These are phyloP conservation scores for Lolium perenne DNA, from an alignment of 176 grass and related monocot species.

Conservation along the genomic window DNA sequence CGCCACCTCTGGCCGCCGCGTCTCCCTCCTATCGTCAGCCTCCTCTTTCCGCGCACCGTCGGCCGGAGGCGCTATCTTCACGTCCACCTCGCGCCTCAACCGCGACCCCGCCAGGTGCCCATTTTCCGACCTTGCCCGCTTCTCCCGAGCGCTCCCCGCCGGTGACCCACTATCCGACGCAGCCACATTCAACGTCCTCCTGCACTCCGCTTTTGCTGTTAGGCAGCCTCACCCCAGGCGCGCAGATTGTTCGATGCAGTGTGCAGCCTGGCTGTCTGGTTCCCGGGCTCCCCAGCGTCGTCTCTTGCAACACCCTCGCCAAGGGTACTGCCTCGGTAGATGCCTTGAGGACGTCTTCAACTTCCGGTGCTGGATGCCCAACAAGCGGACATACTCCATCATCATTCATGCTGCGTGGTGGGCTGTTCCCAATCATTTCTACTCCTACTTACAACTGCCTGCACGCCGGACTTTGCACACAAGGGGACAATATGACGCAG, in stretches of 20 bases:
- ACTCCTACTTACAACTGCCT: conserved; percentile 27
- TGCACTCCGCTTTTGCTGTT: conserved; percentile 22
- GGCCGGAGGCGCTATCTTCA: not conserved
- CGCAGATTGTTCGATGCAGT: conserved; percentile 52
- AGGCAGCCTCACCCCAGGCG: conserved; percentile 12
- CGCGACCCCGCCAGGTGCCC: not conserved
- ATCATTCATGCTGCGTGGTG: conserved; percentile 27
- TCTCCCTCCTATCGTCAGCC: not conserved
- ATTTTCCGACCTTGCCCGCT: not conserved
- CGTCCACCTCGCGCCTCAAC: conserved; percentile 18
- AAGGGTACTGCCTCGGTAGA: conserved; percentile 16
- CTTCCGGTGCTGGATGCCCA: conserved; percentile 31
- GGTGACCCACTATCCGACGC: not conserved
- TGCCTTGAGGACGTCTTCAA: conserved; percentile 19
- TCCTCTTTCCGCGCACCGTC: not conserved
- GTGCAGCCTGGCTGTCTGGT: not conserved
- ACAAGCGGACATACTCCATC: conserved; percentile 42
- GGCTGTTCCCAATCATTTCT: conserved; percentile 43
- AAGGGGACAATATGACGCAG: conserved; percentile 32
- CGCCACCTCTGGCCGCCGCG: not conserved
- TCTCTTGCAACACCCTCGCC: conserved; percentile 45
- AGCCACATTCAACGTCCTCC: conserved; percentile 37
- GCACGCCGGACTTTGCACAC: conserved; percentile 26
- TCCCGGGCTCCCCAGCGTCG: not conserved
- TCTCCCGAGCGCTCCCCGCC: not conserved